Conservation (phyloP, 2,329 filamentous ascomycete species). For the Sclerotinia subarctica region DNA sequence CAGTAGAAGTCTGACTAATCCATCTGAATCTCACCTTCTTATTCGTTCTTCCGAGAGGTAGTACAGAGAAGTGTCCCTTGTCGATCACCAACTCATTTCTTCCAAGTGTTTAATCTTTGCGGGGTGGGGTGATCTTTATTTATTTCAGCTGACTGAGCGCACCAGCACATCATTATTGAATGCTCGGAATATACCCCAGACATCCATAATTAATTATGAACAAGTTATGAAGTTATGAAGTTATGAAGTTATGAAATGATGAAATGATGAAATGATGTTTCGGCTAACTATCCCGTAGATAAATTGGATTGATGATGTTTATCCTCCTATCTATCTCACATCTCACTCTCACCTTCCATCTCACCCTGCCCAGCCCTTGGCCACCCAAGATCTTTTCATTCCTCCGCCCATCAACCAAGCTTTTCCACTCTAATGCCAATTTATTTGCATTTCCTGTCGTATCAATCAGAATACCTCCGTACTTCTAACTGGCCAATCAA, state of each 20-base stretch:
- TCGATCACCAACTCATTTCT: background rate
- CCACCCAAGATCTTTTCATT: background rate
- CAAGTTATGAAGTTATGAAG: too few species aligned
- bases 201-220: background rate
- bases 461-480: background rate
- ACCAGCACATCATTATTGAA: too few species aligned
- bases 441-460: background rate
- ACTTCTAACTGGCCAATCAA: background rate
- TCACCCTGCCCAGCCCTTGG: constrained; percentile 14
- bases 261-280: too few species aligned
- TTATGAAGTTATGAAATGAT: too few species aligned
- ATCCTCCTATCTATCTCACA: background rate
- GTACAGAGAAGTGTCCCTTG: background rate
- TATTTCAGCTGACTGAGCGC: background rate
- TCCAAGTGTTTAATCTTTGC: background rate
- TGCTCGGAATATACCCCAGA: background rate
- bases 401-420: constrained; percentile 11
- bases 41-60: background rate
- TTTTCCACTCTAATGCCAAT: constrained; percentile 16
- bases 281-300: too few species aligned
- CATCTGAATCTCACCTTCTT: background rate
- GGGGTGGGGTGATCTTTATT: background rate
- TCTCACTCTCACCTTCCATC: background rate
- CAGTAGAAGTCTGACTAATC: background rate
- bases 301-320: too few species aligned